Percentiles rank a stretch among this genome's conserved stretches.
These are phyloP conservation scores for Russula vinacea DNA, from an alignment of 768 basidiomycete species.

Conservation along the genomic window DNA sequence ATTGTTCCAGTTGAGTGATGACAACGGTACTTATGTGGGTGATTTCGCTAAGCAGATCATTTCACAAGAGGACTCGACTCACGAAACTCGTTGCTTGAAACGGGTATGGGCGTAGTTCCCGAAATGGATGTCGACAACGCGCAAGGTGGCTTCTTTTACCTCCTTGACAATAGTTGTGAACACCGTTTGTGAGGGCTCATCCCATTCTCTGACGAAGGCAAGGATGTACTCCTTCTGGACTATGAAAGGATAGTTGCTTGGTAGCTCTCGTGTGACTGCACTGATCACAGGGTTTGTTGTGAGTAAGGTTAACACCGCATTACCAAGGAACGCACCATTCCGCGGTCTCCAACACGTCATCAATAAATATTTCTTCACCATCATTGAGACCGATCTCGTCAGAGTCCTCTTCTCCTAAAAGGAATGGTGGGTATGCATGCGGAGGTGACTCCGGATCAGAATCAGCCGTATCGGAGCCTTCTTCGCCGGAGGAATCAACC, in stretches of 20 bases:
- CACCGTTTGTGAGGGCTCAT: constrained; percentile 41
- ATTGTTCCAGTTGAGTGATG: background rate
- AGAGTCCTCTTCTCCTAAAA: constrained; percentile 30
- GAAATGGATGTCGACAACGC: constrained; percentile 51
- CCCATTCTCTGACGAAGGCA: constrained; percentile 48
- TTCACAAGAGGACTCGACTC: constrained; percentile 27
- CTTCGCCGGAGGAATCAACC: no score
- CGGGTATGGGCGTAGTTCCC: constrained; percentile 49
- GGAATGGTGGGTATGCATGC: constrained; percentile 17
- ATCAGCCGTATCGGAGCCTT: no score
- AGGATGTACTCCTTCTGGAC: constrained; percentile 53
- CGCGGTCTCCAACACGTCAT: constrained; percentile 50
- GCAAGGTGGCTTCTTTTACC: constrained; percentile 41
- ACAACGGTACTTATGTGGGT: background rate
- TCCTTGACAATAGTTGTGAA: constrained; percentile 42
- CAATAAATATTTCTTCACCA: constrained; percentile 42
- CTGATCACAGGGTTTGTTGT: constrained; percentile 37
- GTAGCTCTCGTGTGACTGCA: constrained; percentile 67
- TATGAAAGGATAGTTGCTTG: constrained; percentile 61
- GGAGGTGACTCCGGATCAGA: no score
- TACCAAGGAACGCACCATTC: constrained; percentile 41
- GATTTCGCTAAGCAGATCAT: background rate
- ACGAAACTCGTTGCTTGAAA: constrained; percentile 50
- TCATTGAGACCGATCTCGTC: constrained; percentile 4
- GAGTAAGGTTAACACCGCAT: constrained; percentile 3